Evolutionary conservation across 2,329 filamentous ascomycete species (phyloP), one percentile per base, ranked within the genome.

Genomic region (Clarireedia sp.): DNA sequence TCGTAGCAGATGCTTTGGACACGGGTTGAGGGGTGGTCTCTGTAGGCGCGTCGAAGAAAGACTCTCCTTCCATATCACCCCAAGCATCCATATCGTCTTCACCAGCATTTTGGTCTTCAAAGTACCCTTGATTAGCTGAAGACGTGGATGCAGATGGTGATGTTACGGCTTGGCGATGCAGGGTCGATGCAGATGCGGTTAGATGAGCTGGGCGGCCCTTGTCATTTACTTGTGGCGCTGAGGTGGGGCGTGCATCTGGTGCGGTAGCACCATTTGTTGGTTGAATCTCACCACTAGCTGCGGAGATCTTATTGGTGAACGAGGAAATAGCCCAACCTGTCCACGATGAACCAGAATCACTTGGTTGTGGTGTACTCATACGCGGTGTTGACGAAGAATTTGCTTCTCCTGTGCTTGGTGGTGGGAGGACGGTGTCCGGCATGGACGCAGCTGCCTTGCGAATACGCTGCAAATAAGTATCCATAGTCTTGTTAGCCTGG

Each of bases 291-390:
- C 94, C 94, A 8, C 87, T 87, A 0, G 90, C 90, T 0, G 87
- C 74, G 1, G 89, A 85, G 12, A 97, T 70, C 66, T 96, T 96
- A 72, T 97, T 97, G 2, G 94, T 97, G 68, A 99, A 99, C 1
- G 90, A 96, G 0, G 94, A 97, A 54, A 99, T 96, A 1, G 94
- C 94, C 94, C 94, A 99, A 12, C 94, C 94, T 1, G 94, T 83
- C 94, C 94, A 97, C 3, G 79, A 78, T 2, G 84, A 83, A n/a
- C 45, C 46, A 21, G 79, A 75, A 53, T 85, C 79, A 40, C 78
- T 81, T 2, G 79, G 74, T 58, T 90, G 87, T 1, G 90, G 85
- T 1, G 88, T 94, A 59, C 86, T 85, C 78, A 95, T 94, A 36
- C 89, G 82, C 1, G 89, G 86, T 0, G 80, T 78, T 19, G 71